phyloP scores from a whole-genome alignment of 768 basidiomycete species.

The Mycena crocata region DNA sequence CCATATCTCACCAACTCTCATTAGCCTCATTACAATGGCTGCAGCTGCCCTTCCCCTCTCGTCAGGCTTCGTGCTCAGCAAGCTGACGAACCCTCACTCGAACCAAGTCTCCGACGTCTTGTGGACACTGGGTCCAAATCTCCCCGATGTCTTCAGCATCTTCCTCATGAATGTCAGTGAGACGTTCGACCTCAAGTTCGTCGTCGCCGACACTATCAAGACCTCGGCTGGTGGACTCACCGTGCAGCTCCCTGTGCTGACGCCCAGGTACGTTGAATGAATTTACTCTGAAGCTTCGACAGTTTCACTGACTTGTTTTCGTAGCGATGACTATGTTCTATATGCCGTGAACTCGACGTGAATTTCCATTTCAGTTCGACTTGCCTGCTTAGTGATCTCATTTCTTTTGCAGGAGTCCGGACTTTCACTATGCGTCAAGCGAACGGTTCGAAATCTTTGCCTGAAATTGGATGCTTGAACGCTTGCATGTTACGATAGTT shows the following conservation, averaged over 20 bases:
- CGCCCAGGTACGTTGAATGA: neutral
- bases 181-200: conserved; percentile 32
- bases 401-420: conserved; percentile 34
- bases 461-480: too few relatives aligned
- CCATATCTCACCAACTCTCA: too few relatives aligned
- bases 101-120: conserved; percentile 25
- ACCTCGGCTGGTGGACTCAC: conserved; percentile 12
- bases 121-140: conserved; percentile 25
- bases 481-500: too few relatives aligned
- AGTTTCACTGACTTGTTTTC: conserved; percentile 10
- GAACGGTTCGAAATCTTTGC: conserved; percentile 14
- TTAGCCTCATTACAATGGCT: too few relatives aligned
- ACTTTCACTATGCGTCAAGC: conserved; percentile 27
- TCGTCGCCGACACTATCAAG: conserved; percentile 28
- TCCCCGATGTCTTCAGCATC: conserved; percentile 27
- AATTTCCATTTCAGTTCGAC: too few relatives aligned
- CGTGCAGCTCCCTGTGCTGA: neutral
- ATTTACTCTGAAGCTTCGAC: too few relatives aligned
- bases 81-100: conserved; percentile 27
- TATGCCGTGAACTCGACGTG: conserved; percentile 34
- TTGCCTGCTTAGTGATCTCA: too few relatives aligned
- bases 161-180: conserved; percentile 36
- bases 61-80: conserved; percentile 20
- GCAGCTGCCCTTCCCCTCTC: conserved; percentile 11
- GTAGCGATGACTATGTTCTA: conserved; percentile 34